phyloP scores from a whole-genome alignment of 495 filamentous ascomycete genomes.

The Penicillium canariense region DNA sequence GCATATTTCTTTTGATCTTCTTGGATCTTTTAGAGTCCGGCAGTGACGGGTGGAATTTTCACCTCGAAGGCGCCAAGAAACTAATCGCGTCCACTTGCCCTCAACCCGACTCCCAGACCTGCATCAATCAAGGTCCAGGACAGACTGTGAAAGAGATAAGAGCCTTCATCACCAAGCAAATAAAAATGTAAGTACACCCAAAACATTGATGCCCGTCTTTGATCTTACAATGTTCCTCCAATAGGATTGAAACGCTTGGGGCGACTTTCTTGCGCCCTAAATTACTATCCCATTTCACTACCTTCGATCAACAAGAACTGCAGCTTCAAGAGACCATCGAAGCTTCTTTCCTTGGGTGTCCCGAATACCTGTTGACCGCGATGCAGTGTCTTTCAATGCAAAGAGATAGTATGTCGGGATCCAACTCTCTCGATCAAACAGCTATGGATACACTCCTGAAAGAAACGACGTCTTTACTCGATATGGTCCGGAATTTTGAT shows the following conservation, averaged over 20 bases:
- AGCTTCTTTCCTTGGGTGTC: slow-evolving; percentile 42
- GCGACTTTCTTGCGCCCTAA: slow-evolving; percentile 45
- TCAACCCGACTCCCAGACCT: slow-evolving; percentile 15
- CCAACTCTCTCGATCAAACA: neutral
- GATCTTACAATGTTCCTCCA: neutral
- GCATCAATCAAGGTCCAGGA: slow-evolving; percentile 16
- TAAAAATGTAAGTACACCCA: slow-evolving; percentile 23
- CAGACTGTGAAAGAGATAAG: slow-evolving; percentile 30
- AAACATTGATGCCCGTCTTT: neutral
- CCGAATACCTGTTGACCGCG: slow-evolving; percentile 35
- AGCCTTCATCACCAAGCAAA: slow-evolving; percentile 29
- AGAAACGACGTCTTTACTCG: slow-evolving; percentile 18
- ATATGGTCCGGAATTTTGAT: slow-evolving; percentile 32
- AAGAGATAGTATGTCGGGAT: slow-evolving; percentile 30
- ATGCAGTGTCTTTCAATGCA: slow-evolving; percentile 34
- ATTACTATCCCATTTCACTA: slow-evolving; percentile 29
- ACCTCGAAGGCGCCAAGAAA: slow-evolving; percentile 49
- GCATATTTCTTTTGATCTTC: slow-evolving; percentile 56
- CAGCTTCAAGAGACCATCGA: slow-evolving; percentile 30
- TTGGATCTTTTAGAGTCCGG: slow-evolving; percentile 57
- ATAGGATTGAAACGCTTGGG: slow-evolving; percentile 42
- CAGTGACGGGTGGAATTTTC: slow-evolving; percentile 52
- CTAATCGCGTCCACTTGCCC: slow-evolving; percentile 33
- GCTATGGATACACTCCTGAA: slow-evolving; percentile 8
- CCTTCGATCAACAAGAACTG: slow-evolving; percentile 11